phyloP scores from a whole-genome alignment of 2,329 filamentous ascomycete species.

The Scopulariopsis brevicaulis region DNA sequence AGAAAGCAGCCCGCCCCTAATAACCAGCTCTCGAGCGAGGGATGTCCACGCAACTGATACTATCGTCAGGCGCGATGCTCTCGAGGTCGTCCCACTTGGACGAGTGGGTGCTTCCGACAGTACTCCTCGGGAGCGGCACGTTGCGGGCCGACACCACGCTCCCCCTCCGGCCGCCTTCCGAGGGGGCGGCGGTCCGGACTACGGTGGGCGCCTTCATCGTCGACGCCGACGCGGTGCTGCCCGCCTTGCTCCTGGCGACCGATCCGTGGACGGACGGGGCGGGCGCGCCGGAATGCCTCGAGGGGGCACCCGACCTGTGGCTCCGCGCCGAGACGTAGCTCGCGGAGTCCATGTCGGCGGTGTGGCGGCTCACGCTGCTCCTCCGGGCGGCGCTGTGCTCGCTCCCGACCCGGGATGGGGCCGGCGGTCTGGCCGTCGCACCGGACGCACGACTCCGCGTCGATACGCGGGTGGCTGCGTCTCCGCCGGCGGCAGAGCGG shows the following conservation, averaged over 20 bases:
- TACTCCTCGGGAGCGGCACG: conserved; percentile 28
- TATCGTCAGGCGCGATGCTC: conserved; percentile 48
- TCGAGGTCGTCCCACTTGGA: conserved; percentile 30
- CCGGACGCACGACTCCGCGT: background rate
- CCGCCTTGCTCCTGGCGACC: background rate
- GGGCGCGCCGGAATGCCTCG: conserved; percentile 4
- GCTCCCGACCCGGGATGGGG: conserved; percentile 4
- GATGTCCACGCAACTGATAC: conserved; percentile 47
- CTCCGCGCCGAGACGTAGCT: conserved; percentile 32
- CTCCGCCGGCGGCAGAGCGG: background rate
- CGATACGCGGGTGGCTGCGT: background rate
- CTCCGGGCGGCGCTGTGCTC: conserved; percentile 13
- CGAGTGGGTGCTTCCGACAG: conserved; percentile 24
- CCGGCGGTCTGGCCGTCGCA: background rate
- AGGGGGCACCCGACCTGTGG: conserved; percentile 22
- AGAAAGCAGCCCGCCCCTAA: conserved; percentile 7
- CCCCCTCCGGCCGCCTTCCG: background rate
- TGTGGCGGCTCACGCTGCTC: conserved; percentile 6
- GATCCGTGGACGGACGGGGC: background rate
- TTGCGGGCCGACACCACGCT: conserved; percentile 8
- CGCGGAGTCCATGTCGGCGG: conserved; percentile 19
- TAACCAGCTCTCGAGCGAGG: conserved; percentile 11
- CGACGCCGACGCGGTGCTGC: background rate
- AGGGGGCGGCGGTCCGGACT: background rate
- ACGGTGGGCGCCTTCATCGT: conserved; percentile 1